phyloP scores from a whole-genome alignment of 2,329 filamentous ascomycete genomes.

The Apiospora saccharicola region DNA sequence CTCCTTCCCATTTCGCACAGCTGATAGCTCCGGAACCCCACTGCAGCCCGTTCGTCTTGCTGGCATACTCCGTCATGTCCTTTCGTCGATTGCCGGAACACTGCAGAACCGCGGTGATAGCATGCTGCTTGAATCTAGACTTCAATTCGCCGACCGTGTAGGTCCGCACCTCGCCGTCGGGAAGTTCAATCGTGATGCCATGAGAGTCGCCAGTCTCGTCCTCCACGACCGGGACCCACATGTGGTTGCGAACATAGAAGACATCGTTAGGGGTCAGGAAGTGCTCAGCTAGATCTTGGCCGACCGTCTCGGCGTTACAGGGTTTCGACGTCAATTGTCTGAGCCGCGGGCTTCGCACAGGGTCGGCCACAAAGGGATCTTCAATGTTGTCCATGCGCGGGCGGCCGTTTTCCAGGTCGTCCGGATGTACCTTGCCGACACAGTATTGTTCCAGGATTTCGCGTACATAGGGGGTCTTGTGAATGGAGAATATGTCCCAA shows the following conservation, averaged over 20 bases:
- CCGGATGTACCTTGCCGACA: constrained; percentile 66
- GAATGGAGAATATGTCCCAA: constrained; percentile 75
- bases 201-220: constrained; percentile 45
- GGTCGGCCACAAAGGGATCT: constrained; percentile 60
- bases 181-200: constrained; percentile 50
- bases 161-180: constrained; percentile 48
- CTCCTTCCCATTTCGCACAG: constrained; percentile 55
- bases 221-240: constrained; percentile 53
- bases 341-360: constrained; percentile 50
- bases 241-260: constrained; percentile 57
- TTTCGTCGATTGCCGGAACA: constrained; percentile 56
- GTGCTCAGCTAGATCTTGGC: constrained; percentile 46
- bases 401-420: constrained; percentile 65
- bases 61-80: constrained; percentile 52
- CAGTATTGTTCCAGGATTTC: constrained; percentile 71
- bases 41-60: constrained; percentile 54
- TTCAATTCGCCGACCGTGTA: constrained; percentile 54
- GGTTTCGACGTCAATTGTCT: constrained; percentile 51
- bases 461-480: constrained; percentile 69
- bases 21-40: constrained; percentile 57
- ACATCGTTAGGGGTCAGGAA: constrained; percentile 53
- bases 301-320: constrained; percentile 59
- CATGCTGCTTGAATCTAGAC: constrained; percentile 50
- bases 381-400: constrained; percentile 62
- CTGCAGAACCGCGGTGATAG: constrained; percentile 53